These are phyloP conservation scores for Lactarius evosmus DNA, from an alignment of 768 basidiomycete genomes.

Conservation along the genomic window DNA sequence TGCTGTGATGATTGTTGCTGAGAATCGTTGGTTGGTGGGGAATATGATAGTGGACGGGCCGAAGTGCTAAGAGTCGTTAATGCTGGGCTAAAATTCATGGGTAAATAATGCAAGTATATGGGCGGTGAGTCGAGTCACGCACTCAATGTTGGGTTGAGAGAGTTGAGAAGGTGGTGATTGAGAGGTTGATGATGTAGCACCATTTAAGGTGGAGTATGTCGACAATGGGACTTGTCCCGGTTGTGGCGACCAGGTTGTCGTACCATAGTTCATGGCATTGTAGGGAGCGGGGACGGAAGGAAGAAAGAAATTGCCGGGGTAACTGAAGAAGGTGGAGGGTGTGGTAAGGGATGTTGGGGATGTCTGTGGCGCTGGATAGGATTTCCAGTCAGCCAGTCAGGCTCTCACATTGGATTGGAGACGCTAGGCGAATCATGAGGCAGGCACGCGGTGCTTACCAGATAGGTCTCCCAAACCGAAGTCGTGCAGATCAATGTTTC, in stretches of 20 bases:
- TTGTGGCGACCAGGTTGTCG: slow-evolving; percentile 44
- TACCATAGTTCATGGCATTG: slow-evolving; percentile 54
- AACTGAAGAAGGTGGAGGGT: slow-evolving; percentile 38
- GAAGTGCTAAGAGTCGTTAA: slow-evolving; percentile 31
- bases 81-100: slow-evolving; percentile 32
- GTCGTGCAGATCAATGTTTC: slow-evolving; percentile 32
- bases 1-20: slow-evolving; percentile 44
- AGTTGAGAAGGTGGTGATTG: slow-evolving; percentile 36
- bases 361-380: slow-evolving; percentile 37
- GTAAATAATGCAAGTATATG: slow-evolving; percentile 13
- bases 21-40: slow-evolving; percentile 36
- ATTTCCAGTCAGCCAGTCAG: slow-evolving; percentile 23
- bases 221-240: slow-evolving; percentile 55
- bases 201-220: slow-evolving; percentile 73
- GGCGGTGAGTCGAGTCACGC: slow-evolving; percentile 4
- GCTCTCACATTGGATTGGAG: slow-evolving; percentile 3
- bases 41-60: slow-evolving; percentile 16
- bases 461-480: slow-evolving; percentile 28
- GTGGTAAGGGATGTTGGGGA: slow-evolving; percentile 39
- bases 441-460: slow-evolving; percentile 25
- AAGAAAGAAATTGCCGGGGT: slow-evolving; percentile 40
- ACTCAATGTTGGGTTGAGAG: slow-evolving; percentile 32
- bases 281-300: slow-evolving; percentile 45
- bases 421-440: slow-evolving; percentile 8
- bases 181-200: slow-evolving; percentile 55